Conservation (phyloP, 2,329 filamentous ascomycete genomes). For the Cytospora leucostoma region DNA sequence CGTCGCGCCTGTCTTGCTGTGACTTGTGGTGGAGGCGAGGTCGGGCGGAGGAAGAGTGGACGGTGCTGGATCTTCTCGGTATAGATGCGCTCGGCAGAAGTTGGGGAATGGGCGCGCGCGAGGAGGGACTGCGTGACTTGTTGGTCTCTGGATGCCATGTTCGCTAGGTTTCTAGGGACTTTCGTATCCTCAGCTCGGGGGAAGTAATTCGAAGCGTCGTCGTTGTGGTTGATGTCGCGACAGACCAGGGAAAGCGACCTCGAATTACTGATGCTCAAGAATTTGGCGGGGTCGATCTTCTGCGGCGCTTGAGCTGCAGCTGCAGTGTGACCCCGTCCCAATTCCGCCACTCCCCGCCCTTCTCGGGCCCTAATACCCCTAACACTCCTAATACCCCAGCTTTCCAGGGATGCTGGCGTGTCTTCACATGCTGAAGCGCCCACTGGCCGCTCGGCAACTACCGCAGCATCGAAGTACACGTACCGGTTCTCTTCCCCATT, state of each 20-base stretch:
- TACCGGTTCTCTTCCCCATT: too few relatives aligned
- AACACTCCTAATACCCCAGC: not conserved
- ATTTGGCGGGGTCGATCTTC: not conserved
- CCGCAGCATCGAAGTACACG: not conserved
- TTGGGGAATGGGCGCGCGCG: conserved; percentile 74
- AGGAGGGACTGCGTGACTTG: conserved; percentile 66
- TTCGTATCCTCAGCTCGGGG: not conserved
- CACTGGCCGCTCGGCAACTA: not conserved
- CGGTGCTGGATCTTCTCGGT: conserved; percentile 81
- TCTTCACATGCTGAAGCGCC: not conserved
- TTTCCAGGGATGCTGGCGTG: conserved; percentile 7
- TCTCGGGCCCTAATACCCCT: not conserved
- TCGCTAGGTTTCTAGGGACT: not conserved
- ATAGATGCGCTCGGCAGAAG: conserved; percentile 71
- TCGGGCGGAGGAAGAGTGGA: conserved; percentile 75
- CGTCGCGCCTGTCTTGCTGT: conserved; percentile 60
- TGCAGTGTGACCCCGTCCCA: too few relatives aligned
- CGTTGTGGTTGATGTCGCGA: not conserved
- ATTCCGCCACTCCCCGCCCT: not conserved
- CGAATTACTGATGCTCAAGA: not conserved
- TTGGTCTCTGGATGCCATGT: conserved; percentile 26
- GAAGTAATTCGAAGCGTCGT: not conserved
- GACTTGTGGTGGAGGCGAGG: conserved; percentile 63
- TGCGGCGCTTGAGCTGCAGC: not conserved
- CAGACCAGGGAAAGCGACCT: too few relatives aligned